A percentile compares a stretch with the other conserved stretches of the same genome.
Conservation (phyloP, 192 early-diverging fungal genomes). For the Phycomyces blakesleeanus region DNA sequence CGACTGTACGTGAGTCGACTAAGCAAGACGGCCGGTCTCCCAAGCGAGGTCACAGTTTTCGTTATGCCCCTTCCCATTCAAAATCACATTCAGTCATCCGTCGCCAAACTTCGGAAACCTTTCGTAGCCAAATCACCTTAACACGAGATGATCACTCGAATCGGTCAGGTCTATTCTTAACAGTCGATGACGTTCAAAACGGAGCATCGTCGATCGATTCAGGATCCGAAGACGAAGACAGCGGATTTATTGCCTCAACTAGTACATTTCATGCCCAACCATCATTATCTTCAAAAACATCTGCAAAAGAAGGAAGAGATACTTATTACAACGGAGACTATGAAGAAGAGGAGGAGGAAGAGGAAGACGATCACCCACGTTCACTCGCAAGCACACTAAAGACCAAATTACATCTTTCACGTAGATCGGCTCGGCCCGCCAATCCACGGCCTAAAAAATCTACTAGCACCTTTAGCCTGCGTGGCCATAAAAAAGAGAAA, state of each 20-base stretch:
- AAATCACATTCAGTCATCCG: not conserved
- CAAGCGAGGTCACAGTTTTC: not conserved
- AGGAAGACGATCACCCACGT: not conserved
- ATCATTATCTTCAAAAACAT: too few relatives aligned
- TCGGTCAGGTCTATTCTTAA: not conserved
- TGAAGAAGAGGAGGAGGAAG: too few relatives aligned
- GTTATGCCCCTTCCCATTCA: not conserved
- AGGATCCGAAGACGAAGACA: not conserved
- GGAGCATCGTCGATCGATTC: not conserved
- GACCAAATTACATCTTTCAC: not conserved
- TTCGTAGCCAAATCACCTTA: not conserved
- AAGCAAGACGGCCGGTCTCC: not conserved
- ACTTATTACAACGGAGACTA: too few relatives aligned
- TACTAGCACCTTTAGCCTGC: not conserved
- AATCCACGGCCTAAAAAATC: not conserved
- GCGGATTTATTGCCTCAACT: not conserved
- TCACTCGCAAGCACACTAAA: not conserved
- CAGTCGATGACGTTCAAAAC: not conserved
- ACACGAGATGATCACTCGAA: not conserved
- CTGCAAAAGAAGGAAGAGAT: too few relatives aligned
- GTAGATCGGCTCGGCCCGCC: not conserved
- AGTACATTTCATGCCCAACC: not conserved
- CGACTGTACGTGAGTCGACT: not conserved
- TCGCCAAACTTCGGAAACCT: not conserved
- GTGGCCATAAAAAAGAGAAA: not conserved